Evolutionary conservation across 2,329 filamentous ascomycete genomes (phyloP).

Genomic region (Monosporascus cannonballus): DNA sequence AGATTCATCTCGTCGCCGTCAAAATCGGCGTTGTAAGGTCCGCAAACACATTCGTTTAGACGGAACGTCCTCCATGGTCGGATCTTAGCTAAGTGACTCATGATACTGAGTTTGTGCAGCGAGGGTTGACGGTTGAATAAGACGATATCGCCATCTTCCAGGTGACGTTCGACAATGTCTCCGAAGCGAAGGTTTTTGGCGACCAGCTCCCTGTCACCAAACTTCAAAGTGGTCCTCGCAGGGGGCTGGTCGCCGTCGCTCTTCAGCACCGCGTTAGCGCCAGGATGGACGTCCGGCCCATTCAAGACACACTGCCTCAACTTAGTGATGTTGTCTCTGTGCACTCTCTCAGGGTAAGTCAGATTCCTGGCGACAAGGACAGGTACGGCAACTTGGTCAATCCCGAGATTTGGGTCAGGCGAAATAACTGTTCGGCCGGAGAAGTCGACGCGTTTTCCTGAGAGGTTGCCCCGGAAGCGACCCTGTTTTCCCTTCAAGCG

Average conservation of each 20-base stretch:
- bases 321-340: constrained; percentile 79
- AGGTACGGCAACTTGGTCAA: constrained; percentile 91
- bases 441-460: constrained; percentile 97
- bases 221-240: constrained; percentile 70
- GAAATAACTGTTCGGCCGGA: constrained; percentile 97
- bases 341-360: constrained; percentile 88
- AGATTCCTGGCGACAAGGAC: constrained; percentile 90
- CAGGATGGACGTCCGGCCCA: constrained; percentile 75
- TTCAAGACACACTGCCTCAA: constrained; percentile 67
- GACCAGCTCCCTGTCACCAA: constrained; percentile 63
- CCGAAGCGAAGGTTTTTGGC: constrained; percentile 72
- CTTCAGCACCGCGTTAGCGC: constrained; percentile 76
- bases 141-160: constrained; percentile 92
- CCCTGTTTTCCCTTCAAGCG: constrained; percentile 95
- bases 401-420: constrained; percentile 87
- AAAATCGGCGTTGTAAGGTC: constrained; percentile 97
- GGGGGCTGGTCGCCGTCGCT: constrained; percentile 44
- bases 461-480: constrained; percentile 92
- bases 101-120: constrained; percentile 96
- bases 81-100: constrained; percentile 90
- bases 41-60: constrained; percentile 96
- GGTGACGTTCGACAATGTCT: constrained; percentile 87
- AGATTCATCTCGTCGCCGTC: constrained; percentile 99
- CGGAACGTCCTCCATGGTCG: constrained; percentile 94
- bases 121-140: constrained; percentile 98